Percentiles rank a stretch among this genome's conserved stretches.
Conservation (phyloP, 2,329 filamentous ascomycete species). For the Pseudogymnoascus sp. region DNA sequence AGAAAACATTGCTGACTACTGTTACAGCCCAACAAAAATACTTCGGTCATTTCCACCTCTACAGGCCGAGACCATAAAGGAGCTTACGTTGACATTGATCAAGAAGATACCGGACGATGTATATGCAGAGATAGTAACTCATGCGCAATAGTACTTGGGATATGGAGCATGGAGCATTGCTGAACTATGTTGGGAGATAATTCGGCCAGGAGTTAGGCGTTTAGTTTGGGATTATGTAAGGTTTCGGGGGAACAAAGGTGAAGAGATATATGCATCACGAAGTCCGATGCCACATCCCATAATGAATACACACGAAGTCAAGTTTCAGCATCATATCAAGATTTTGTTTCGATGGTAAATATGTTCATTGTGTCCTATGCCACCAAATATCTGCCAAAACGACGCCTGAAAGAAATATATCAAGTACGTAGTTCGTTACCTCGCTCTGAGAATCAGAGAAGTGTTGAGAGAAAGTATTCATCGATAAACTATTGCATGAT, state of each 20-base stretch:
- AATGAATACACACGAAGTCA: neutral
- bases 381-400: neutral
- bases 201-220: neutral
- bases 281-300: neutral
- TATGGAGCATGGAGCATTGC: neutral
- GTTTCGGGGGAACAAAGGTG: neutral
- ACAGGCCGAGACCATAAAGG: conserved; percentile 77
- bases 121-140: conserved; percentile 81
- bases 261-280: neutral
- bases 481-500: neutral
- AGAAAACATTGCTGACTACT: conserved; percentile 22
- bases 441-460: neutral
- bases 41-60: conserved; percentile 81
- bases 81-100: conserved; percentile 77
- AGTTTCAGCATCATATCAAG: neutral
- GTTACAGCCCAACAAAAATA: conserved; percentile 76
- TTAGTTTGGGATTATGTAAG: neutral
- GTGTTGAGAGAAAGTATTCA: neutral
- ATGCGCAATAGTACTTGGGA: conserved; percentile 57
- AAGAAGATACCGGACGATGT: conserved; percentile 85
- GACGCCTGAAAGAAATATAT: neutral
- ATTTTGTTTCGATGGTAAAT: neutral
- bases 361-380: neutral
- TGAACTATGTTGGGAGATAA: neutral
- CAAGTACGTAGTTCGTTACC: neutral